Conservation (phyloP, 306 rosid genomes). For the Lupinus albus region DNA sequence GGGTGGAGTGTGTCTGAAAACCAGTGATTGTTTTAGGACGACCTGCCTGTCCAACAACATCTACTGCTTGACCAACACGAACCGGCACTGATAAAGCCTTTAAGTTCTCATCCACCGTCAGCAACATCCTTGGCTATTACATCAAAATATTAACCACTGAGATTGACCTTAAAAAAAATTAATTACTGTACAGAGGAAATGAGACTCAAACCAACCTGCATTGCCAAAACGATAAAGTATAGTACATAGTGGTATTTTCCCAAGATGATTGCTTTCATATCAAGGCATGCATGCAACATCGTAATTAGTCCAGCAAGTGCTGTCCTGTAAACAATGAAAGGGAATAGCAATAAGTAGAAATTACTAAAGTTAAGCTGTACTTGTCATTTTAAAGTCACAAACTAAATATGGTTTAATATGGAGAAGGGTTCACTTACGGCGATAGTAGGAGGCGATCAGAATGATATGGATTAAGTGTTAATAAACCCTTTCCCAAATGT, state of each 20-base stretch:
- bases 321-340: slow-evolving; percentile 54
- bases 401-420: neutral
- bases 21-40: slow-evolving; percentile 97
- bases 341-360: slow-evolving; percentile 23
- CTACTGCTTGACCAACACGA: slow-evolving; percentile 96
- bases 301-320: slow-evolving; percentile 89
- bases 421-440: slow-evolving; percentile 62
- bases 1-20: slow-evolving; percentile 94
- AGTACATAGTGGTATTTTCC: slow-evolving; percentile 93
- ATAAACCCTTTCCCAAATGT: slow-evolving; percentile 93
- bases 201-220: slow-evolving; percentile 73
- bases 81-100: slow-evolving; percentile 85
- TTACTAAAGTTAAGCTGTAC: neutral
- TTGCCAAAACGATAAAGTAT: slow-evolving; percentile 91
- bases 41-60: slow-evolving; percentile 98
- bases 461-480: slow-evolving; percentile 95
- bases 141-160: slow-evolving; percentile 22
- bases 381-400: slow-evolving; percentile 4
- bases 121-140: slow-evolving; percentile 91
- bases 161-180: slow-evolving; percentile 22
- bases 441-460: slow-evolving; percentile 91
- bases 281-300: slow-evolving; percentile 95
- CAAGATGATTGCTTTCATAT: slow-evolving; percentile 82
- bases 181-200: neutral
- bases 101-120: slow-evolving; percentile 88